phyloP scores from a whole-genome alignment of 2,329 filamentous ascomycete genomes.

The Coniella vitis region DNA sequence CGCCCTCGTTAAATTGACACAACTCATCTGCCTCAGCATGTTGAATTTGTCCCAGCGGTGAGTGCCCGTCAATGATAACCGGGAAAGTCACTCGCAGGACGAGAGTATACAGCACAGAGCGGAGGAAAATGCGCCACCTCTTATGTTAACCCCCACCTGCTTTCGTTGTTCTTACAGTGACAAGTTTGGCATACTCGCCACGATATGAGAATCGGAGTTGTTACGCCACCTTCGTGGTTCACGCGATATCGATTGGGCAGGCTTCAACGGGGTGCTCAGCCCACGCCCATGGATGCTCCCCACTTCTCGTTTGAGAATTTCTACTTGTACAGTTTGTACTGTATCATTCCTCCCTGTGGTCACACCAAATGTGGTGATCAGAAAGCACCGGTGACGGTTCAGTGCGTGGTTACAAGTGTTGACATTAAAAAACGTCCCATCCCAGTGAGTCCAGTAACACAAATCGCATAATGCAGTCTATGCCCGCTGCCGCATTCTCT shows the following conservation, averaged over 20 bases:
- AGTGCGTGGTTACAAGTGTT: background rate
- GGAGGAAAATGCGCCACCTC: no score
- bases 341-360: constrained; percentile 10
- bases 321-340: background rate
- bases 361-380: constrained; percentile 10
- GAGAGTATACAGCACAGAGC: no score
- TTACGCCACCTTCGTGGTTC: background rate
- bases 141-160: no score
- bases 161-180: no score
- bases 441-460: constrained; percentile 1
- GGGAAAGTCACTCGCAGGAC: constrained; percentile 2
- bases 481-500: background rate
- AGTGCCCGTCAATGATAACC: no score
- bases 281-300: background rate
- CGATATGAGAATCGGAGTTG: constrained; percentile 4
- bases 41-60: background rate
- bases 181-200: background rate
- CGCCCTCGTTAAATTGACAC: no score
- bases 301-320: background rate
- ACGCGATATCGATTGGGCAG: background rate
- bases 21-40: background rate
- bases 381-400: constrained; percentile 2
- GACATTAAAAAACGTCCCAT: background rate
- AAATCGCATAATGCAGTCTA: background rate
- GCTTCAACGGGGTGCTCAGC: background rate